Percentiles rank a stretch among this genome's conserved stretches.
Conservation (phyloP, 2,329 filamentous ascomycete species). For the Cladophialophora bantiana region DNA sequence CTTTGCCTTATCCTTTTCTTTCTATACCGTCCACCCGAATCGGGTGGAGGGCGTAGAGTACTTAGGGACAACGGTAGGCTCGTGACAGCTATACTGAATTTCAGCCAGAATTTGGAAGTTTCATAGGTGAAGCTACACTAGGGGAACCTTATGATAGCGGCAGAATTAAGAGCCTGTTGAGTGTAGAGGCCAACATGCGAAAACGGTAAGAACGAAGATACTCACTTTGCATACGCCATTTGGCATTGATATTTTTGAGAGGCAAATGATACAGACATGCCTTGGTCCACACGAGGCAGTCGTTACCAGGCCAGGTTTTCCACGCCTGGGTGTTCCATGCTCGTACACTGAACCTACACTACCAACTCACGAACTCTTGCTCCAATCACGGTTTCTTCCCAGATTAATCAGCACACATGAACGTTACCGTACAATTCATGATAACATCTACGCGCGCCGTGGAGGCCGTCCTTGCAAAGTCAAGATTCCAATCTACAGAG, state of each 20-base stretch:
- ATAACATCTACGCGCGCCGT: conserved; percentile 86
- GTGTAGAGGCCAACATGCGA: conserved; percentile 96
- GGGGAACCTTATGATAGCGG: conserved; percentile 81
- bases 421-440: conserved; percentile 87
- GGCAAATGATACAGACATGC: conserved; percentile 83
- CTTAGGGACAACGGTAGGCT: too few species aligned
- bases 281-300: conserved; percentile 10
- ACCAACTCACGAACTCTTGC: conserved; percentile 68
- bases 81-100: conserved; percentile 72
- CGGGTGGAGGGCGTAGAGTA: too few species aligned
- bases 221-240: not conserved
- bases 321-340: conserved; percentile 81
- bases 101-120: conserved; percentile 94
- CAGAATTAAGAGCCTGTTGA: conserved; percentile 87
- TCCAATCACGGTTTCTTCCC: conserved; percentile 79
- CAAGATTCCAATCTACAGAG: conserved; percentile 92
- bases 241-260: conserved; percentile 65
- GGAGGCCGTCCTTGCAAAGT: conserved; percentile 88
- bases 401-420: conserved; percentile 96
- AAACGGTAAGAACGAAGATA: conserved; percentile 82
- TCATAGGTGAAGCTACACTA: conserved; percentile 95
- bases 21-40: too few species aligned
- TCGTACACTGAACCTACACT: conserved; percentile 85
- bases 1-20: too few species aligned
- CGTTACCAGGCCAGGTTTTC: conserved; percentile 81